phyloP scores from a whole-genome alignment of 148 eudicot species.

The Salicornia ramosissima region DNA sequence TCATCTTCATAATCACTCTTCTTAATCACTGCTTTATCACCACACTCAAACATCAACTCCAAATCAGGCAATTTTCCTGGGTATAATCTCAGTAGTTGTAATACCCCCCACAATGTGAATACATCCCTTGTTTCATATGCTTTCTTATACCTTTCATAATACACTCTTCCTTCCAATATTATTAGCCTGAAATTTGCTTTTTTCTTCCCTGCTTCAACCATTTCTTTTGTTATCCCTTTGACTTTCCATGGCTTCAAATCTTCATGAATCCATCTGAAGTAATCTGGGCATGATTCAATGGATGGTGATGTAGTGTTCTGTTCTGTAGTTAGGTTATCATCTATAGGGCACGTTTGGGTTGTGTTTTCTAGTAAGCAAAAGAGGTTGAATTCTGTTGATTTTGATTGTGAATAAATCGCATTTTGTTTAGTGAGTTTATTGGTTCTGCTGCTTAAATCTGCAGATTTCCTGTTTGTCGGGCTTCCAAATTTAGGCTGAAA shows the following conservation, averaged over 20 bases:
- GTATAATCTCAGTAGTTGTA: slow-evolving; percentile 41
- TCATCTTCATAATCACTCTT: slow-evolving; percentile 22
- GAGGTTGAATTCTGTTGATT: not conserved
- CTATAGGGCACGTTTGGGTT: slow-evolving; percentile 28
- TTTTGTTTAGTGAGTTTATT: not conserved
- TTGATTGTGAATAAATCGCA: not conserved
- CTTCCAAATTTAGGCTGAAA: not conserved
- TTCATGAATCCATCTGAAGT: slow-evolving; percentile 64
- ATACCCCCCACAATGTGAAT: slow-evolving; percentile 49
- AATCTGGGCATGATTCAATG: slow-evolving; percentile 37
- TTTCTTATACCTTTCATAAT: slow-evolving; percentile 31
- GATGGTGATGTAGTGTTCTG: not conserved
- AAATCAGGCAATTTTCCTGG: slow-evolving; percentile 48
- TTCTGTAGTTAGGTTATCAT: slow-evolving; percentile 11
- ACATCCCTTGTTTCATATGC: slow-evolving; percentile 49
- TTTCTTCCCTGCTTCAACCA: slow-evolving; percentile 35
- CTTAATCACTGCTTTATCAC: slow-evolving; percentile 33
- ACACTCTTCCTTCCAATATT: slow-evolving; percentile 48
- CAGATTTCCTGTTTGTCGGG: not conserved
- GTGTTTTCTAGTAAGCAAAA: slow-evolving; percentile 6
- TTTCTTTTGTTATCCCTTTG: slow-evolving; percentile 45
- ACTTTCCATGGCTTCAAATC: slow-evolving; percentile 59
- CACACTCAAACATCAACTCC: slow-evolving; percentile 43
- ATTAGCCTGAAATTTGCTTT: slow-evolving; percentile 38
- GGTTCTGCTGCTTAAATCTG: not conserved